These are phyloP conservation scores for Penicillium thymicola DNA, from an alignment of 2,329 filamentous ascomycete genomes.

Conservation along the genomic window DNA sequence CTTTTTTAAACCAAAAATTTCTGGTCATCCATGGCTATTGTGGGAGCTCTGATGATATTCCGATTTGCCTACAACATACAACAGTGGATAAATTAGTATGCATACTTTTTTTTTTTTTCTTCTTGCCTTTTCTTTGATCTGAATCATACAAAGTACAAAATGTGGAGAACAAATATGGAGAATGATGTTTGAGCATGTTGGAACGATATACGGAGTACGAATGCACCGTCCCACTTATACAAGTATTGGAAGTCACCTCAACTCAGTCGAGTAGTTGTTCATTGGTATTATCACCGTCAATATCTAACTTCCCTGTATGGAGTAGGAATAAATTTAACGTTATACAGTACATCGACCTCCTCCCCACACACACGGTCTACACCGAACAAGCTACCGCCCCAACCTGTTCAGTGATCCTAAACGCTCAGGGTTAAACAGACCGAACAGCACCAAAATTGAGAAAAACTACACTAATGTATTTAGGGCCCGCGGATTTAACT, in stretches of 20 bases:
- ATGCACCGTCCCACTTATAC: background rate
- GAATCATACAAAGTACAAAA: background rate
- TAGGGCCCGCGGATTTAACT: background rate
- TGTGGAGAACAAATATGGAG: background rate
- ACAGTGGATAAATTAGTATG: background rate
- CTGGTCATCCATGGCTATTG: background rate
- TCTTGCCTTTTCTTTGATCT: background rate
- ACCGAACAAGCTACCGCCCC: background rate
- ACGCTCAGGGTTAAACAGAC: background rate
- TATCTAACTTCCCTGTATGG: background rate
- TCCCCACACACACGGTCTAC: background rate
- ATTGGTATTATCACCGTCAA: background rate
- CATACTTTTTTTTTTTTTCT: background rate
- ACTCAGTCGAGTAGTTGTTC: background rate
- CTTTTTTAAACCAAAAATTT: background rate
- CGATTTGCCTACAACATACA: background rate
- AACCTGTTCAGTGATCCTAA: background rate
- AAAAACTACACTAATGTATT: background rate
- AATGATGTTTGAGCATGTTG: background rate
- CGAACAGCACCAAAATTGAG: background rate
- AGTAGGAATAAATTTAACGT: background rate
- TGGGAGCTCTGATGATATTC: background rate
- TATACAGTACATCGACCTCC: background rate
- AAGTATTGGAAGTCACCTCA: background rate
- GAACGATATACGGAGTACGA: background rate